Evolutionary conservation across 2,329 filamentous ascomycete species (phyloP).

Genomic region (Peltaster fructicola): DNA sequence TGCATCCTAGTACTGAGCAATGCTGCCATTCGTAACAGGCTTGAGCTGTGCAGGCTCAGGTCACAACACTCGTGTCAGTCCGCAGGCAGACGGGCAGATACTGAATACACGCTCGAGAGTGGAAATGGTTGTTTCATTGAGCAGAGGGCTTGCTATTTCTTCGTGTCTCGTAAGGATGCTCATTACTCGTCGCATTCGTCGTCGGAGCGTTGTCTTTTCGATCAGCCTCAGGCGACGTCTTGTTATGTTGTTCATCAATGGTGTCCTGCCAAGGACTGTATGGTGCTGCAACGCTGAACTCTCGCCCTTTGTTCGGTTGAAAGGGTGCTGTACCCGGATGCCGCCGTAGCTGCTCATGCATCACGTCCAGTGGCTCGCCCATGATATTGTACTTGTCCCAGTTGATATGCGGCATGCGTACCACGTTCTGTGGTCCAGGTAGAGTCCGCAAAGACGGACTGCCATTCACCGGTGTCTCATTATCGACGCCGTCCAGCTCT

Average conservation of each 20-base stretch:
- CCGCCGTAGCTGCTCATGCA: conserved; percentile 62
- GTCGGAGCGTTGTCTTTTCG: too few relatives aligned
- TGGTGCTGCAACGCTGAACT: conserved; percentile 38
- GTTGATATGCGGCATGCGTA: conserved; percentile 77
- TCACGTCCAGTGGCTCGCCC: conserved; percentile 63
- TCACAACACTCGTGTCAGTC: too few relatives aligned
- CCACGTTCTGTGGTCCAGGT: conserved; percentile 62
- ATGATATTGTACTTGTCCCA: conserved; percentile 91
- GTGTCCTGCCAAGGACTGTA: conserved; percentile 42
- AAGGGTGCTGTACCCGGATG: conserved; percentile 31
- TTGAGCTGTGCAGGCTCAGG: too few relatives aligned
- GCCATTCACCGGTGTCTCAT: conserved; percentile 10
- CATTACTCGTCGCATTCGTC: too few relatives aligned
- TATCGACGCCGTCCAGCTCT: conserved; percentile 12
- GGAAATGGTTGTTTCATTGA: too few relatives aligned
- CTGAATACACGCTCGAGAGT: too few relatives aligned
- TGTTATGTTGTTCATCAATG: conserved; percentile 16
- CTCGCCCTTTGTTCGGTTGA: conserved; percentile 17
- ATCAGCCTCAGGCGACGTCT: too few relatives aligned
- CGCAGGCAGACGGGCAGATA: too few relatives aligned
- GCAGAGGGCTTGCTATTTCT: too few relatives aligned
- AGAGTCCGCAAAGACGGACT: conserved; percentile 40
- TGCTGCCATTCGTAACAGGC: too few relatives aligned
- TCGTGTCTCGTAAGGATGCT: too few relatives aligned
- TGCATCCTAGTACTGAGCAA: too few relatives aligned